Percentiles rank a stretch among this genome's conserved stretches.
phyloP scores from a whole-genome alignment of 495 filamentous ascomycete species.

The Penicillium riverlandense region DNA sequence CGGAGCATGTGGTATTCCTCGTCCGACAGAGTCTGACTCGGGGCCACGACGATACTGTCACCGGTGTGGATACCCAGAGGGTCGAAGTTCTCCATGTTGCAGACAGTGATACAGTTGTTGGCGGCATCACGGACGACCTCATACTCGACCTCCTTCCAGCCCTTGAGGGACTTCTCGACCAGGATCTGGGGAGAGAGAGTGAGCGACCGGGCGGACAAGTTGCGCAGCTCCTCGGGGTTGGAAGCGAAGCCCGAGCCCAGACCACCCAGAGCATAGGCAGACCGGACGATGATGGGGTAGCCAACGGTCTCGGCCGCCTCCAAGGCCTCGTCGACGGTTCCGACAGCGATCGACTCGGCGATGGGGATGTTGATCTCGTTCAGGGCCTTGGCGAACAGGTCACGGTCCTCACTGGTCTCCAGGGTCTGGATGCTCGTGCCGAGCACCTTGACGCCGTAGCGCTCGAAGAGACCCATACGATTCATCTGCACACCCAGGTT shows the following conservation, averaged over 20 bases:
- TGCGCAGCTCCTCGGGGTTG: slow-evolving; percentile 85
- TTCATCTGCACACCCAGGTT: slow-evolving; percentile 98
- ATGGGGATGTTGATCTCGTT: slow-evolving; percentile 96
- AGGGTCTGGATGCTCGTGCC: slow-evolving; percentile 92
- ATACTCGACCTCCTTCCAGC: slow-evolving; percentile 98
- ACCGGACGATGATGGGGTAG: slow-evolving; percentile 96
- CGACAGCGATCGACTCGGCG: slow-evolving; percentile 87
- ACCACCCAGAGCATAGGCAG: slow-evolving; percentile 91
- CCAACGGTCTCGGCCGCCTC: slow-evolving; percentile 78
- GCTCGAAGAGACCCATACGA: slow-evolving; percentile 90
- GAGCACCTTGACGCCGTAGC: slow-evolving; percentile 88
- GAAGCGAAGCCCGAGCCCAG: slow-evolving; percentile 95
- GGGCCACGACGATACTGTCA: slow-evolving; percentile 94
- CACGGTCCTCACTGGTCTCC: slow-evolving; percentile 91
- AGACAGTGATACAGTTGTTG: slow-evolving; percentile 98
- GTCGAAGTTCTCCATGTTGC: slow-evolving; percentile 99
- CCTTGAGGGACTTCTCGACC: slow-evolving; percentile 98
- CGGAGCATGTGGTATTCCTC: slow-evolving; percentile 99
- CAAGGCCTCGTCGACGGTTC: slow-evolving; percentile 83
- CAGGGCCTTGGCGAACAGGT: slow-evolving; percentile 86
- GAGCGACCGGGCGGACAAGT: slow-evolving; percentile 86
- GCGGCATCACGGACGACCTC: slow-evolving; percentile 90
- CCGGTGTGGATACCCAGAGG: slow-evolving; percentile 94
- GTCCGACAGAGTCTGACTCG: slow-evolving; percentile 90
- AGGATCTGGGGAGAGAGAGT: slow-evolving; percentile 95